A percentile compares a stretch with the other conserved stretches of the same genome.
These are phyloP conservation scores for Colletotrichum australisinense DNA, from an alignment of 2,329 filamentous ascomycete species.

Conservation along the genomic window DNA sequence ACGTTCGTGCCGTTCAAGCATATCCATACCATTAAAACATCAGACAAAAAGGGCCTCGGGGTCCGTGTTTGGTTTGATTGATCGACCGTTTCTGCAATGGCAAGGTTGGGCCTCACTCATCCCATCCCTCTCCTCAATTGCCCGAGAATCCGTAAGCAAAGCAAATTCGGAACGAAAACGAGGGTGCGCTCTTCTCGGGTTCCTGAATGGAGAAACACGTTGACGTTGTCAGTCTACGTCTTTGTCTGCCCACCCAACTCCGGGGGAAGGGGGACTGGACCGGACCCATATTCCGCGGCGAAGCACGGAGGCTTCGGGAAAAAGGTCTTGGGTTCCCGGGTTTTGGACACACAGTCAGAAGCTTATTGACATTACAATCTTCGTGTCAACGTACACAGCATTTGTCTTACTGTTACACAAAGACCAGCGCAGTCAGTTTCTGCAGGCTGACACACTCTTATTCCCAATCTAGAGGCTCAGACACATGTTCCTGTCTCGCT, in stretches of 20 bases:
- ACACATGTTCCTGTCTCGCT: not conserved
- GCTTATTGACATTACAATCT: not conserved
- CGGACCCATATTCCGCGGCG: not conserved
- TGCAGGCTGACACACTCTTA: constrained; percentile 3
- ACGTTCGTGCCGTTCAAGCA: not conserved
- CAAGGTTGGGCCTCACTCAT: not conserved
- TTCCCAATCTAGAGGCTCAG: not conserved
- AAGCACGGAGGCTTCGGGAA: not conserved
- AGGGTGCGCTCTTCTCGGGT: not conserved
- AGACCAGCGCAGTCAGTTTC: too few species aligned
- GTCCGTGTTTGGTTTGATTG: not conserved
- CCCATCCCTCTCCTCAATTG: not conserved
- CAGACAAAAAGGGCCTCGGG: not conserved
- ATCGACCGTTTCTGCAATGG: not conserved
- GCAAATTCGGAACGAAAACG: not conserved
- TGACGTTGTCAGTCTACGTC: not conserved
- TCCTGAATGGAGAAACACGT: not conserved
- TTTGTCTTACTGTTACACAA: not conserved
- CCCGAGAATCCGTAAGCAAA: not conserved
- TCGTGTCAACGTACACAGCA: not conserved
- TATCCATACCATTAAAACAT: not conserved
- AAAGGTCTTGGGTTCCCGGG: not conserved
- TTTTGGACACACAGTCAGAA: not conserved
- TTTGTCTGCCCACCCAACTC: not conserved
- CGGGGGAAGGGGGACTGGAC: not conserved